Conservation (phyloP, 805 yeast species). For the Hanseniaspora vineae region DNA sequence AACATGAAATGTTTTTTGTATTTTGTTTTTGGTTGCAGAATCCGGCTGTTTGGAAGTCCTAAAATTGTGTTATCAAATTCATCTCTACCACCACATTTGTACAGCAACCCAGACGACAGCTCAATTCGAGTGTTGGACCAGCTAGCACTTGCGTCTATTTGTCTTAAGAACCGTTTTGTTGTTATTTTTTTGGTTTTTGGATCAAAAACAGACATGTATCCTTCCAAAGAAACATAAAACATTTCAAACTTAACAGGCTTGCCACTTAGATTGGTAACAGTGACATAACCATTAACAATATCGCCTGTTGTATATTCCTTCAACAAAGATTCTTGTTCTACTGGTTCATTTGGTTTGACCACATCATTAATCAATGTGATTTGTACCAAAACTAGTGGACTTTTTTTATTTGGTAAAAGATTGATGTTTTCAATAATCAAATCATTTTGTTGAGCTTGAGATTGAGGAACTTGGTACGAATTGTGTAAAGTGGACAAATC, state of each 20-base stretch:
- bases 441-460: constrained; percentile 1
- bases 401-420: constrained; percentile 11
- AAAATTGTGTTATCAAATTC: constrained; percentile 16
- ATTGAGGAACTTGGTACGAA: neutral
- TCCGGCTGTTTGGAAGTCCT: constrained; percentile 34
- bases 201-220: constrained; percentile 24
- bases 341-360: constrained; percentile 11
- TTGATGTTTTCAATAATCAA: constrained; percentile 14
- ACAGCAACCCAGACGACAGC: constrained; percentile 17
- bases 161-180: constrained; percentile 28
- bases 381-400: constrained; percentile 12
- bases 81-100: constrained; percentile 28
- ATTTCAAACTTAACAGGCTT: constrained; percentile 41
- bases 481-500: too few relatives aligned
- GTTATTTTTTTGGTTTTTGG: constrained; percentile 8
- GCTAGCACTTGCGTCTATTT: constrained; percentile 40
- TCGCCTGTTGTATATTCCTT: constrained; percentile 46
- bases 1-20: constrained; percentile 48
- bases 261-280: constrained; percentile 29
- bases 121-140: constrained; percentile 29
- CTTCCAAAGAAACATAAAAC: constrained; percentile 46
- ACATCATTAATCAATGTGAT: constrained; percentile 13
- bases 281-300: constrained; percentile 36
- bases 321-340: constrained; percentile 21
- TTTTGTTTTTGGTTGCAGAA: constrained; percentile 32